phyloP scores from a whole-genome alignment of 495 filamentous ascomycete genomes.

The Hapsidospora chrysogenum region DNA sequence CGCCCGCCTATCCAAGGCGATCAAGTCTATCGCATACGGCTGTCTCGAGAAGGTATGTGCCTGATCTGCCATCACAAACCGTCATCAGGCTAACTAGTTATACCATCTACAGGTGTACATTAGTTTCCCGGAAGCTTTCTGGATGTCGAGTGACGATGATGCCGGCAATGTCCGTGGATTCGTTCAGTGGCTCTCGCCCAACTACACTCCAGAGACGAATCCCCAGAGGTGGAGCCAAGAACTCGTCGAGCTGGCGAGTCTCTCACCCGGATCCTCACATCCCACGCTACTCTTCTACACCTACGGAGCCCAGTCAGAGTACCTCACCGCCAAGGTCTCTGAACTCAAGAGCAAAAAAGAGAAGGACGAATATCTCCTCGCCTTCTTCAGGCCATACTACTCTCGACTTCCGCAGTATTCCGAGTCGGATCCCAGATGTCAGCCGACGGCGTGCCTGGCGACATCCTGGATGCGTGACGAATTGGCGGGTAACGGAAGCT shows the following conservation, averaged over 20 bases:
- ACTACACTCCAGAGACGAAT: slow-evolving; percentile 42
- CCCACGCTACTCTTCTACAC: slow-evolving; percentile 90
- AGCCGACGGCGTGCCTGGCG: slow-evolving; percentile 42
- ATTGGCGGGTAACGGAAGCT: slow-evolving; percentile 77
- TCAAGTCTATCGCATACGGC: slow-evolving; percentile 69
- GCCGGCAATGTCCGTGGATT: slow-evolving; percentile 33
- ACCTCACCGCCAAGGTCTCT: slow-evolving; percentile 22
- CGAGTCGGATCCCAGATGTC: slow-evolving; percentile 32
- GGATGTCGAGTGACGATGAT: slow-evolving; percentile 15
- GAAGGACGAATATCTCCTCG: slow-evolving; percentile 24
- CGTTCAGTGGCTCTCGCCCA: slow-evolving; percentile 51
- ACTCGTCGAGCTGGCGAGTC: slow-evolving; percentile 56
- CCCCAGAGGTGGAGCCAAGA: slow-evolving; percentile 61
- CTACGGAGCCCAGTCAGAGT: slow-evolving; percentile 45
- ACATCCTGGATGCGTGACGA: slow-evolving; percentile 75
- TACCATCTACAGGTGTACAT: slow-evolving; percentile 49
- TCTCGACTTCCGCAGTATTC: slow-evolving; percentile 54
- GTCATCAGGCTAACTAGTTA: too few relatives aligned
- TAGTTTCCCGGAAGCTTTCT: slow-evolving; percentile 58
- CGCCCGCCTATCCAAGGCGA: slow-evolving; percentile 45
- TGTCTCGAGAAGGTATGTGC: slow-evolving; percentile 60
- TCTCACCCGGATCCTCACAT: slow-evolving; percentile 43
- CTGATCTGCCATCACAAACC: not conserved
- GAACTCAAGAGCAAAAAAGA: slow-evolving; percentile 18
- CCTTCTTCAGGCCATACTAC: slow-evolving; percentile 63